Evolutionary conservation across 2,329 filamentous ascomycete genomes (phyloP), one percentile per base, ranked within the genome.

Genomic region (Huntiella savannae): DNA sequence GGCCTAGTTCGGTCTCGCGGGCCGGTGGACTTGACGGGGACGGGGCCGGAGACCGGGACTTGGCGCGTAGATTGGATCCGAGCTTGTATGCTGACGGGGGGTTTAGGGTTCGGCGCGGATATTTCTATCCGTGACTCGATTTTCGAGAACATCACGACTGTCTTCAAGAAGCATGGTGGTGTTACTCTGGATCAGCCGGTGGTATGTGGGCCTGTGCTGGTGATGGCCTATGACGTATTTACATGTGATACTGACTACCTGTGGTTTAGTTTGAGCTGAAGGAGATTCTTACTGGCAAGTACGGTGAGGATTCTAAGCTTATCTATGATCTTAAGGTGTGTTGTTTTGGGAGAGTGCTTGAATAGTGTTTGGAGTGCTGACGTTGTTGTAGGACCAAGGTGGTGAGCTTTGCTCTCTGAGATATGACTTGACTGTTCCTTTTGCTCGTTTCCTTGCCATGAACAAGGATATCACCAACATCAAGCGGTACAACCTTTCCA

Each of bases 401-500:
- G 84, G 85, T 52, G 85, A 93, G 65, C 54, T 63, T 45, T 62
- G 60, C 56, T 86, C 83, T 16, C 69, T 93, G 51, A 77, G 85
- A 56, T 93, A 91, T 63, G 85, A 92, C 58, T 65, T 92, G 54
- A 92, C 85, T 1, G 85, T 93, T 8, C 85, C 85, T 32, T 91
- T 94, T 58, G 87, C 88, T 51, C 78, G 87, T 57, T 95, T 82
- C 76, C 73, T 94, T 51, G 87, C 87, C 56, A 91, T 92, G 84
- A 93, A 93, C 63, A 72, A 79, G 52, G 71, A 76, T 52, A 70
- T 92, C 47, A 77, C 82, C 60, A 79, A 71, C 61, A 88, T 94
- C 65, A 94, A 93, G 68, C 75, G 88, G 57, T 95, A 93, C 62
- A 86, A 94, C 65, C 87, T 96, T 54, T 86, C 85, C 54, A 94